A percentile compares a stretch with the other conserved stretches of the same genome.
These are phyloP conservation scores for Metarhizium guizhouense DNA, from an alignment of 2,329 filamentous ascomycete genomes.

Conservation along the genomic window DNA sequence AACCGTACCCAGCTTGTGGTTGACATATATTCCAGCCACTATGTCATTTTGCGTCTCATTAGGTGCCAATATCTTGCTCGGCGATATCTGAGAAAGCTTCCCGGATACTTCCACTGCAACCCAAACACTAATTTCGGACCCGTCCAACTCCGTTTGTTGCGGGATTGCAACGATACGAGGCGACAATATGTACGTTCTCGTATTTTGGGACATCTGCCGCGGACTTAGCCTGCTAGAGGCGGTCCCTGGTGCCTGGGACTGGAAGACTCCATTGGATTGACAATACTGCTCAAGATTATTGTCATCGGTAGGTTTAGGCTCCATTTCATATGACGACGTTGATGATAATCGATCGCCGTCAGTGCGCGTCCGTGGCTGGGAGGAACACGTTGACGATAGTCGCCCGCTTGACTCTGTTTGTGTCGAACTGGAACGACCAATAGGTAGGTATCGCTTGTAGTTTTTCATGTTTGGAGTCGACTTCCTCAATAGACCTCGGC, in stretches of 20 bases:
- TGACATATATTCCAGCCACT: constrained; percentile 8
- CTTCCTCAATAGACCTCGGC: constrained; percentile 8
- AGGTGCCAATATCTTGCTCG: constrained; percentile 1
- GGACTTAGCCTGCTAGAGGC: constrained; percentile 2
- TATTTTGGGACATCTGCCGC: constrained; percentile 5
- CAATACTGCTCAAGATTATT: not conserved
- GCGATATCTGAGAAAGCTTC: constrained; percentile 21
- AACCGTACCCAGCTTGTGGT: constrained; percentile 13
- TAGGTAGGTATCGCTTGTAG: constrained; percentile 3
- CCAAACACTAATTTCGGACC: constrained; percentile 32
- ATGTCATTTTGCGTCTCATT: not conserved
- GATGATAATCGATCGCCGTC: constrained; percentile 3
- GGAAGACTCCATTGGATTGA: not conserved
- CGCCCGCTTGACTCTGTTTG: constrained; percentile 2
- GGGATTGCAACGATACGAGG: constrained; percentile 36
- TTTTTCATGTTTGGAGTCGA: constrained; percentile 6
- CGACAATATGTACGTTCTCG: constrained; percentile 22
- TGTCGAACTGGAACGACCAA: constrained; percentile 3
- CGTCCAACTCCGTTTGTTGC: constrained; percentile 26
- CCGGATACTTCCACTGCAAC: constrained; percentile 39
- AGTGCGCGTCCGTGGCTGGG: not conserved
- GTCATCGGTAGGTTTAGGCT: not conserved
- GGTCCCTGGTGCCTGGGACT: not conserved
- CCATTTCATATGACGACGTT: not conserved
- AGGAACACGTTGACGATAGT: constrained; percentile 2